A percentile compares a stretch with the other conserved stretches of the same genome.
Evolutionary conservation across 768 basidiomycete genomes (phyloP).

Genomic region (Xerocomellus amylosporus): DNA sequence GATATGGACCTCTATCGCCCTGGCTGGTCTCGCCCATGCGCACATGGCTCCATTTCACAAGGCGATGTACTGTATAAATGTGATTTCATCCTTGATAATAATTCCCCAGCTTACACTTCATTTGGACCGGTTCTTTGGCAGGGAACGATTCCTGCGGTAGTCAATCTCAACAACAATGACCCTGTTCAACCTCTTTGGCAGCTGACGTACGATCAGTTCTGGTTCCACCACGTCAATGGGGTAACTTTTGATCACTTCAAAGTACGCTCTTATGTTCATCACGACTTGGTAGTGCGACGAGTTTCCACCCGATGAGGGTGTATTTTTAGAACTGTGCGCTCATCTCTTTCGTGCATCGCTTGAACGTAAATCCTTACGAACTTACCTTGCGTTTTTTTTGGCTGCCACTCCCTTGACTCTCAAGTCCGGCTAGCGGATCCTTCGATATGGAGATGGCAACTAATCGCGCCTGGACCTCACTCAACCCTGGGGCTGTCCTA

Average conservation of each 20-base stretch:
- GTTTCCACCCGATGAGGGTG: not conserved
- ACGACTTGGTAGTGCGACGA: not conserved
- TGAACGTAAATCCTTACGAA: not conserved
- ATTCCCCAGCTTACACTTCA: not conserved
- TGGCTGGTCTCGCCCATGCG: slow-evolving; percentile 11
- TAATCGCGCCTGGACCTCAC: slow-evolving; percentile 1
- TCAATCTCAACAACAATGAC: not conserved
- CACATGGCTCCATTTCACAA: not conserved
- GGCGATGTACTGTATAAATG: slow-evolving; percentile 9
- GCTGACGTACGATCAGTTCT: not conserved
- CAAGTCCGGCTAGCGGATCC: not conserved
- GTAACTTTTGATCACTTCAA: not conserved
- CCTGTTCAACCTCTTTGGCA: not conserved
- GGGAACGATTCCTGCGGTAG: not conserved
- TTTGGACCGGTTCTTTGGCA: not conserved
- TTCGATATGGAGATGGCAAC: slow-evolving; percentile 4
- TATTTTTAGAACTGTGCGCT: slow-evolving; percentile 11
- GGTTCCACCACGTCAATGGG: not conserved
- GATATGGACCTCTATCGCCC: slow-evolving; percentile 8
- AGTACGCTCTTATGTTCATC: not conserved
- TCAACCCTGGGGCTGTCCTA: fast-evolving
- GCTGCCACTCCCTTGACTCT: not conserved
- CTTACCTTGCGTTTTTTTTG: not conserved
- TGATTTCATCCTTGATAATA: not conserved
- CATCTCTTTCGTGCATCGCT: not conserved